These are phyloP conservation scores for Globisporangium iwayamae DNA, from an alignment of 352 stramenopile species.

Conservation along the genomic window DNA sequence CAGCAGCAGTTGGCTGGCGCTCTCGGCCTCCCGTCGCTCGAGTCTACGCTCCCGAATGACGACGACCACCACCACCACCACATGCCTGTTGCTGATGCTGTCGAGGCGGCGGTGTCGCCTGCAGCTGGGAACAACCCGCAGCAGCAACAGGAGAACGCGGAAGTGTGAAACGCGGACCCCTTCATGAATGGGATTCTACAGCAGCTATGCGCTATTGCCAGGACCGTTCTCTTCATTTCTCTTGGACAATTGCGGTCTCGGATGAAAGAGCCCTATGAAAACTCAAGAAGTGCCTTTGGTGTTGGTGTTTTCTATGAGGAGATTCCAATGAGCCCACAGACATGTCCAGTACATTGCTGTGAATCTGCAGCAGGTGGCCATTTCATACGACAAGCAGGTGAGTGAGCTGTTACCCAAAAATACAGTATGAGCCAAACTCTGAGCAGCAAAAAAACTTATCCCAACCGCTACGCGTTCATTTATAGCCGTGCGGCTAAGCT, in stretches of 20 bases:
- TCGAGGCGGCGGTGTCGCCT: not conserved
- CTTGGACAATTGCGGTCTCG: not conserved
- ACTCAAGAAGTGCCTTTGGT: no score
- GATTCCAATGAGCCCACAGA: no score
- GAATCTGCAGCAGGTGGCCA: no score
- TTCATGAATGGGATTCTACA: not conserved
- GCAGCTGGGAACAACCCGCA: not conserved
- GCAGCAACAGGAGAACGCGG: conserved; percentile 15
- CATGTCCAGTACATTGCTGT: no score
- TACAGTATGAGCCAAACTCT: not conserved
- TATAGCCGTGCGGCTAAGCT: not conserved
- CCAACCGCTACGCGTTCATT: conserved; percentile 7
- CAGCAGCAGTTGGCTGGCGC: conserved; percentile 4
- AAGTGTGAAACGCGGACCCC: conserved; percentile 16
- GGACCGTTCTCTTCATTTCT: not conserved
- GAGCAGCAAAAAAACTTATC: not conserved
- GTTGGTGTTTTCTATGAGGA: no score
- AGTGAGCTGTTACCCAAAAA: no score
- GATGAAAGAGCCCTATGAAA: not conserved
- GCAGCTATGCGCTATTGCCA: not conserved
- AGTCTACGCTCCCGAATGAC: conserved; percentile 6
- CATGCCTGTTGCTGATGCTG: not conserved
- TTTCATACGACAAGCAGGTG: no score
- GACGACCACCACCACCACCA: not conserved
- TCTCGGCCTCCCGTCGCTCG: conserved; percentile 13